A percentile compares a stretch with the other conserved stretches of the same genome.
Conservation (phyloP, 2,329 filamentous ascomycete species). For the Clonostachys solani region DNA sequence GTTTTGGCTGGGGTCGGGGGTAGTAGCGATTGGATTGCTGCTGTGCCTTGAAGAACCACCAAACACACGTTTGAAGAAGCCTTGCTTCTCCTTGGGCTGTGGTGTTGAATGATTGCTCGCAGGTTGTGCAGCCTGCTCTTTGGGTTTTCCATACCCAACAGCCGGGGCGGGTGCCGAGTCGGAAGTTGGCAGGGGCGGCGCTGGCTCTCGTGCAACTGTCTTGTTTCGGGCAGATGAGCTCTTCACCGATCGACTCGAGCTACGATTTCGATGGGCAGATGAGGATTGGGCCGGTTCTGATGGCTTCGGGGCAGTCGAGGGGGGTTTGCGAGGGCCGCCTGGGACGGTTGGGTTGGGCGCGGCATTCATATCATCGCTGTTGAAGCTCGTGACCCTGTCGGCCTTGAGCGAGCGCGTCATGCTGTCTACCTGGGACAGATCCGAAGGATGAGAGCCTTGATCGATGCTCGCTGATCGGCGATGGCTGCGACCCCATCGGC, state of each 20-base stretch:
- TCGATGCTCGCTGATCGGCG: conserved; percentile 73
- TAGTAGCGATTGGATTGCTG: conserved; percentile 2
- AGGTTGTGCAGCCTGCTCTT: conserved; percentile 46
- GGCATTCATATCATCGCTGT: conserved; percentile 65
- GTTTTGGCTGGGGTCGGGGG: neutral
- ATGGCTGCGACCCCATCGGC: conserved; percentile 27
- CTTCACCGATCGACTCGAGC: conserved; percentile 49
- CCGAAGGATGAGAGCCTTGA: conserved; percentile 42
- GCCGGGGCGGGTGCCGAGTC: conserved; percentile 55
- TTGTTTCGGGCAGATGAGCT: conserved; percentile 32
- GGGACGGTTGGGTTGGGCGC: conserved; percentile 84
- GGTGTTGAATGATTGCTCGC: conserved; percentile 31
- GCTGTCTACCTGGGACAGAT: conserved; percentile 4
- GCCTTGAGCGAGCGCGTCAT: conserved; percentile 34
- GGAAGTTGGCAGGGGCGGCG: conserved; percentile 8
- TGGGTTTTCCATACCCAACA: conserved; percentile 55
- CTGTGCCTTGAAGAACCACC: conserved; percentile 60
- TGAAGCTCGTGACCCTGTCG: conserved; percentile 43
- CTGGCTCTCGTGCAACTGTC: conserved; percentile 14
- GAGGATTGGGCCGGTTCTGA: conserved; percentile 18
- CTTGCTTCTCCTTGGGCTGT: conserved; percentile 64
- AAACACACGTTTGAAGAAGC: conserved; percentile 94
- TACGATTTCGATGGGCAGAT: conserved; percentile 44
- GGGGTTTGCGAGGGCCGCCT: conserved; percentile 62
- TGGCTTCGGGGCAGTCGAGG: conserved; percentile 31